Evolutionary conservation across 768 basidiomycete genomes (phyloP), one percentile per base, ranked within the genome.

Genomic region (Leccinum arenicola): DNA sequence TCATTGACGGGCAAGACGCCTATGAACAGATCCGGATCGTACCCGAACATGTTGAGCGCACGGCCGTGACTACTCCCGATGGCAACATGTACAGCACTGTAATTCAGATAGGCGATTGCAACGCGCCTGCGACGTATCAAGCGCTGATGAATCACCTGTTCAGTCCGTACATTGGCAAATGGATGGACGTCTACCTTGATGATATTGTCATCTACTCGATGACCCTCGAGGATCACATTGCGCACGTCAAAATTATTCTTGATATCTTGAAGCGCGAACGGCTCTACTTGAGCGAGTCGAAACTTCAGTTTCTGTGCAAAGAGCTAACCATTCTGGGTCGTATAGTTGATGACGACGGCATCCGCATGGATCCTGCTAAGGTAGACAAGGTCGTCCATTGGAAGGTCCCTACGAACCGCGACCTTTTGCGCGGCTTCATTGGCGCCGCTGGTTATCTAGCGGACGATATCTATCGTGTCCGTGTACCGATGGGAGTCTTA

Each of bases 101-200:
- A 0, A 60, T 60, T 1, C 3, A 58, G 11, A 57, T 61, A 2
- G 40, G 62, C 0, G 51, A 75, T 77, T 2, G 75, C 79, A 73
- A 81, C 77, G 56, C 76, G 0, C 79, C 77, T 0, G 67, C 77
- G 0, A 83, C 79, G 0, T 83, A 80, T 55, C 81, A 83, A 3
- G 62, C 57, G 0, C 6, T 58, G 6, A 61, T 64, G 60, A 61
- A 58, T 11, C 38, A 61, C 14, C 12, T 61, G 3, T 61, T 64
- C 6, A n/a, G 54, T 0, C 52, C 7, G 1, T 51, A 50, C 9
- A 56, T 64, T 1, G 56, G 56, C 0, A 3, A 9, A 0, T 64
- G 60, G 43, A 56, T 61, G 55, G 58, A 61, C 6, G 48, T 65
- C 0, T 63, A 63, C 15, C 25, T 65, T 0, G 55, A 64, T 3